Evolutionary conservation across 148 eudicot genomes (phyloP).

Genomic region (Euryodendron excelsum): DNA sequence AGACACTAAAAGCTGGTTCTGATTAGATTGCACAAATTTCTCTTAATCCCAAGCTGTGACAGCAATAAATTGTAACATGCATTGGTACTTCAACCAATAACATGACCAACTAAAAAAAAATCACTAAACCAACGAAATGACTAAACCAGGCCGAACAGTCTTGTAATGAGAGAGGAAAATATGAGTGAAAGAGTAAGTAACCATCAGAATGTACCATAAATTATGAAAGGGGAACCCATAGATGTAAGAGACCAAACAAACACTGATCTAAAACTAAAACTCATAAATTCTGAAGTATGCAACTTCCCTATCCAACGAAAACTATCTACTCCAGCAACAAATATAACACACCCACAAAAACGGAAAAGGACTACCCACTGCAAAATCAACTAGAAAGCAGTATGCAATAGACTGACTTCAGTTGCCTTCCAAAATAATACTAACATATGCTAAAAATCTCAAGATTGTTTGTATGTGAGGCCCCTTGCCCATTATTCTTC

Average conservation of each 20-base stretch:
- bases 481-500: background rate
- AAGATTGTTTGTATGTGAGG: background rate
- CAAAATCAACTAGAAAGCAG: constrained; percentile 13
- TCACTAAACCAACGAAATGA: background rate
- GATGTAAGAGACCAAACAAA: background rate
- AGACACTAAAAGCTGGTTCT: background rate
- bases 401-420: background rate
- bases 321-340: constrained; percentile 3
- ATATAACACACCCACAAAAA: constrained; percentile 2
- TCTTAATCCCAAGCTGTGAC: no score
- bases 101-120: background rate
- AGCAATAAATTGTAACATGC: background rate
- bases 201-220: background rate
- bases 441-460: background rate
- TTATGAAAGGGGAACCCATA: background rate
- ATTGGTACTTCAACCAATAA: background rate
- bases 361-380: background rate
- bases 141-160: background rate
- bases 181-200: background rate
- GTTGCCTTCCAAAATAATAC: constrained; percentile 3
- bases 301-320: constrained; percentile 5
- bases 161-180: background rate
- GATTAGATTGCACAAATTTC: background rate
- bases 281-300: constrained; percentile 6
- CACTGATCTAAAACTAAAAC: background rate